phyloP scores from a whole-genome alignment of 73 alveolate species.

The Symbiodinium natans region DNA sequence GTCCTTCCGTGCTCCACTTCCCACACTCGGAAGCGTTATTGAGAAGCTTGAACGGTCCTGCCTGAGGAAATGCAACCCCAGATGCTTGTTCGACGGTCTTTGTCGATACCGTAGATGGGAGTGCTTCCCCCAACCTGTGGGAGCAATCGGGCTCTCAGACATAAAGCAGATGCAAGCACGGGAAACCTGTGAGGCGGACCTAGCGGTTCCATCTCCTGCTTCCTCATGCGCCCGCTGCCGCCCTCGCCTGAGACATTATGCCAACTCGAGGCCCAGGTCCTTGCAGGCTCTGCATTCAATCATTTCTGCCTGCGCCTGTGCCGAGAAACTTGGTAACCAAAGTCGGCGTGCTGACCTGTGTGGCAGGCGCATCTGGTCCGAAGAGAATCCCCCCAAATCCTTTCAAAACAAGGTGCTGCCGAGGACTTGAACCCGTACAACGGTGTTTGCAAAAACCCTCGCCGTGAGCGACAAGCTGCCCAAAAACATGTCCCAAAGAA shows the following conservation, averaged over 20 bases:
- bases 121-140: slow-evolving; percentile 84
- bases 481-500: too few relatives aligned
- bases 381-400: too few relatives aligned
- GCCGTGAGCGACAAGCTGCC: too few relatives aligned
- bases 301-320: slow-evolving; percentile 92
- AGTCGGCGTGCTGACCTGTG: slow-evolving; percentile 86
- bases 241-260: slow-evolving; percentile 31
- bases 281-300: background rate
- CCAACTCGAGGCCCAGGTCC: background rate
- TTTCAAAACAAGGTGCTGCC: too few relatives aligned
- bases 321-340: slow-evolving; percentile 92
- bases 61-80: slow-evolving; percentile 72
- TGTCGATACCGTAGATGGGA: slow-evolving; percentile 90
- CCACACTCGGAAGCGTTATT: background rate
- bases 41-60: background rate
- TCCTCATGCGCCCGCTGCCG: slow-evolving; percentile 80
- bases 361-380: too few relatives aligned
- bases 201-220: slow-evolving; percentile 91
- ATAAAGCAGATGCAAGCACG: too few relatives aligned
- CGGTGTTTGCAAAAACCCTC: too few relatives aligned
- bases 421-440: too few relatives aligned
- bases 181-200: background rate
- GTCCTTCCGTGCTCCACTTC: too few relatives aligned
- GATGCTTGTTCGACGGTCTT: slow-evolving; percentile 29
- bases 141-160: background rate